Percentiles rank a stretch among this genome's conserved stretches.
These are phyloP conservation scores for Cnidoscolus chayamansa DNA, from an alignment of 441 rosid species.

Conservation along the genomic window DNA sequence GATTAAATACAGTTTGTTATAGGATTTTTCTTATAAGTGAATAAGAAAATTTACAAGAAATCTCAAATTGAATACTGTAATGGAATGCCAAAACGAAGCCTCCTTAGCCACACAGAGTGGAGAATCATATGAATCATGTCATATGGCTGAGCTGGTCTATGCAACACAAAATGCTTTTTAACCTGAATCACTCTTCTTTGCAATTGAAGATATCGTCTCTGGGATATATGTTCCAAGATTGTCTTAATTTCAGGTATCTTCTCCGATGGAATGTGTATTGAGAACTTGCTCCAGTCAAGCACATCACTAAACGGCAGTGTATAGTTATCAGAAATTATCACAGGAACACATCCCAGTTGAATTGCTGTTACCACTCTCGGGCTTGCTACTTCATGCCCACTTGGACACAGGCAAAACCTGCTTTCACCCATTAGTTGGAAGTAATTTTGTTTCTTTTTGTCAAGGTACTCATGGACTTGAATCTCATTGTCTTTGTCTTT, in stretches of 20 bases:
- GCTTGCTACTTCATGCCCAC: constrained; percentile 60
- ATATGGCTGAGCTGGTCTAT: constrained; percentile 63
- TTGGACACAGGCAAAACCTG: constrained; percentile 55
- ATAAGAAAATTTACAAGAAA: no score
- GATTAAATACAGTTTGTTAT: no score
- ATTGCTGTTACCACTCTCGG: constrained; percentile 36
- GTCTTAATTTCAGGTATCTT: constrained; percentile 56
- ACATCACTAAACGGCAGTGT: constrained; percentile 72
- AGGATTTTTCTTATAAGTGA: no score
- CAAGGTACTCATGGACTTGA: constrained; percentile 39
- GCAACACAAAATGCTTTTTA: constrained; percentile 56
- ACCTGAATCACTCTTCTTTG: constrained; percentile 46
- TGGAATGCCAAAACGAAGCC: constrained; percentile 31
- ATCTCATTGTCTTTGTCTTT: constrained; percentile 36
- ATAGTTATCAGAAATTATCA: constrained; percentile 54
- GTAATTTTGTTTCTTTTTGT: constrained; percentile 25
- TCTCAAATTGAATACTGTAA: constrained; percentile 26
- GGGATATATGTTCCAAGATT: constrained; percentile 43
- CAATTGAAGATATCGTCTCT: constrained; percentile 39
- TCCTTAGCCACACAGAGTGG: constrained; percentile 81
- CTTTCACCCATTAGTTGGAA: constrained; percentile 33
- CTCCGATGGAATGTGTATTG: constrained; percentile 46
- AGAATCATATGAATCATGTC: constrained; percentile 71
- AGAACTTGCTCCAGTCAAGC: constrained; percentile 62
- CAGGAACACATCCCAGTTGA: constrained; percentile 38